phyloP scores from a whole-genome alignment of 768 basidiomycete species.

The Kondoa malvinella region DNA sequence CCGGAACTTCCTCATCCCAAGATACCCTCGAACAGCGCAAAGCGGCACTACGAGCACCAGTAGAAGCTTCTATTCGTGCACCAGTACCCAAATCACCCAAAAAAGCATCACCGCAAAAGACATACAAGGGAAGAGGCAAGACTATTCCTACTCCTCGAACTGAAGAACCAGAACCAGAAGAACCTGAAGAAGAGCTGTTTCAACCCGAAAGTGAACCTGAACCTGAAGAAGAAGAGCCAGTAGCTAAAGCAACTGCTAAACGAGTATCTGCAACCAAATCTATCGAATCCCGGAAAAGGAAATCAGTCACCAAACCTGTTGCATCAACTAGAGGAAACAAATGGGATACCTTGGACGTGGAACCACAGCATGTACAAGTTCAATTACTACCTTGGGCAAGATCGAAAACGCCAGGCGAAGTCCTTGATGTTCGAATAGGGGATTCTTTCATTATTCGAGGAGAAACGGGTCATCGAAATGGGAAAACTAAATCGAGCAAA shows the following conservation, averaged over 20 bases:
- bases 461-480: neutral
- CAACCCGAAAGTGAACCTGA: too few relatives aligned
- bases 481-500: neutral
- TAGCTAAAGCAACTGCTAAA: neutral
- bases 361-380: neutral
- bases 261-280: neutral
- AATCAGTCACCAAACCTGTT: neutral
- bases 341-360: neutral
- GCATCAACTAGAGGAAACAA: neutral
- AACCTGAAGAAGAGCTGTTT: neutral
- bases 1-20: too few relatives aligned
- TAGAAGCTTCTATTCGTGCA: too few relatives aligned
- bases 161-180: neutral
- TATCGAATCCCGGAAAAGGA: neutral
- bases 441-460: neutral
- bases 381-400: neutral
- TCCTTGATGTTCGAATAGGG: conserved; percentile 1
- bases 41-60: too few relatives aligned
- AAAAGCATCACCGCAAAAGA: neutral
- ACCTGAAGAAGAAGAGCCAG: neutral
- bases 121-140: neutral
- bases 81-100: neutral
- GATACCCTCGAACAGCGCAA: too few relatives aligned
- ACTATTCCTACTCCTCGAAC: neutral
- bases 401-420: neutral